Evolutionary conservation across 345 rosid species (phyloP), one percentile per base, ranked within the genome.

Genomic region (Linum tenue): DNA sequence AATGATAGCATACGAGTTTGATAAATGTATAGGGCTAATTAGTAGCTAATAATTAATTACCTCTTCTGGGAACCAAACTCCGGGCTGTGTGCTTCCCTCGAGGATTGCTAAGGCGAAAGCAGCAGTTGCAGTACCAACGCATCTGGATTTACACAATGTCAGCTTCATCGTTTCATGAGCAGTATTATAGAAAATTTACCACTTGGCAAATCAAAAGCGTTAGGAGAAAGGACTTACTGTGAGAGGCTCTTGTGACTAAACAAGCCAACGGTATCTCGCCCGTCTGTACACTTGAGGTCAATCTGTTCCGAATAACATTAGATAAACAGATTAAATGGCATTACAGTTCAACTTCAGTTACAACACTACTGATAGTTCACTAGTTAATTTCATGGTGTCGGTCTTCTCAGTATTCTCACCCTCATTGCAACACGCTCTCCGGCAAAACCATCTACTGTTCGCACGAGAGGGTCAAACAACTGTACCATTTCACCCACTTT

Each of bases 31-130:
- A 60, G n/a, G 9, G 17, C 6, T 17, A 6, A 55, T 61, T 3
- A 9, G 44, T 14, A 6, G 44, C 9, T 22, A 22, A 22, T 39
- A 61, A 72, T 55, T 44, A 55, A 36, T 59, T 68, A 87, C 92
- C 95, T 94, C 99, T 79, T 94, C 97, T 0, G 95, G 99, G 77
- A 90, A 88, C 99, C 97, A 94, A 56, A 90, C 96, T 41, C 99
- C 99, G 0, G 99, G 94, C 56, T 84, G 81, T 8, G 99, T 84
- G 81, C 82, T 88, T 62, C 99, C 99, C 77, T 92, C 97, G 16
- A 92, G 97, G 65, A 92, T 70, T 60, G 97, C 89, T 35, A 86
- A 65, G 61, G 63, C 95, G 75, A 90, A 92, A 59, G 95, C 92
- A 51, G 99, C 89, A 8, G 69, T 65, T 15, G 99, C 72, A 36